These are phyloP conservation scores for Oryza meridionalis DNA, from an alignment of 176 grass and related monocot species.

Conservation along the genomic window DNA sequence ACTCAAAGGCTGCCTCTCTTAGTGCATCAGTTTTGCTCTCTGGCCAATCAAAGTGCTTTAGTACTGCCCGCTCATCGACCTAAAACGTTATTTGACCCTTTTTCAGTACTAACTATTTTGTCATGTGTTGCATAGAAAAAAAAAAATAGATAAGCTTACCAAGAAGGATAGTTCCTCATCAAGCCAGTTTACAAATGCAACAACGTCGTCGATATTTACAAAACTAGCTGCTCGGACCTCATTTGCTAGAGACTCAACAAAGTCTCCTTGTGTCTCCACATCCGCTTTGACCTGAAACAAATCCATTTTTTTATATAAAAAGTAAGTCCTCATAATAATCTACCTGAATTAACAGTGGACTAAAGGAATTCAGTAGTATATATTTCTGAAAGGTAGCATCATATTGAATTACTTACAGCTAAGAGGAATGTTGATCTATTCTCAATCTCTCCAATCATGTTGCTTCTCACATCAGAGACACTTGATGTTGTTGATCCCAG, in stretches of 20 bases:
- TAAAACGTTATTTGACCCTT: slow-evolving; percentile 38
- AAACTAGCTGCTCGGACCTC: slow-evolving; percentile 54
- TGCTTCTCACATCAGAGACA: slow-evolving; percentile 76
- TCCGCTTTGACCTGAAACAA: slow-evolving; percentile 90
- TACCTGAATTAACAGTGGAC: background rate
- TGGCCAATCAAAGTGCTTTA: slow-evolving; percentile 98
- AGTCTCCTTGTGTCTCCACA: slow-evolving; percentile 93
- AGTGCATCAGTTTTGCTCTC: slow-evolving; percentile 93
- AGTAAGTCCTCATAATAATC: background rate
- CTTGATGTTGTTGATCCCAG: slow-evolving; percentile 59
- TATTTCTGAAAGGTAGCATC: background rate
- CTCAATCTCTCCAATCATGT: slow-evolving; percentile 94
- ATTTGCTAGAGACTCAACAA: slow-evolving; percentile 69
- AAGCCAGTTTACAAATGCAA: slow-evolving; percentile 90
- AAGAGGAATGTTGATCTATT: slow-evolving; percentile 93
- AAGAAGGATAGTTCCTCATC: slow-evolving; percentile 97
- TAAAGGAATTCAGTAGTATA: slow-evolving; percentile 30
- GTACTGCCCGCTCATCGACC: slow-evolving; percentile 92
- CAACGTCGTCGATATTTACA: slow-evolving; percentile 65
- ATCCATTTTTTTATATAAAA: slow-evolving; percentile 18
- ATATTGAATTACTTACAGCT: slow-evolving; percentile 61
- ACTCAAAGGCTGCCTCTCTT: slow-evolving; percentile 80
- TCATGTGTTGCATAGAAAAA: background rate
- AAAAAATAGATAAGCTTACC: slow-evolving; percentile 45
- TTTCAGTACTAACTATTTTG: slow-evolving; percentile 4